A percentile compares a stretch with the other conserved stretches of the same genome.
Conservation (phyloP, 2,329 filamentous ascomycete species). For the Claviceps humidiphila region DNA sequence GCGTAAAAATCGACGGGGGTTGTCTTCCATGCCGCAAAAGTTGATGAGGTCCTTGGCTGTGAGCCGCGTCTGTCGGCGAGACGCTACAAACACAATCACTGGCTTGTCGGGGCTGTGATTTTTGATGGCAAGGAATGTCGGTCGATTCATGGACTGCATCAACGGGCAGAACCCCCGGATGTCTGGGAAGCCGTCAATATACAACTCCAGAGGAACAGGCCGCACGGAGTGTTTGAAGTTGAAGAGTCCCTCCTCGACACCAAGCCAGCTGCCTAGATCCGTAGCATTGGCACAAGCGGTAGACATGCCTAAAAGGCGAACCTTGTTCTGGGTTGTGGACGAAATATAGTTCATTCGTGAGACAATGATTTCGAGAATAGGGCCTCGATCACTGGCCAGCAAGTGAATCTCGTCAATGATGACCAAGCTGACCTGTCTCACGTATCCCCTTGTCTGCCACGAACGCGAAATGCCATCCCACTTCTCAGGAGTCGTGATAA, state of each 20-base stretch:
- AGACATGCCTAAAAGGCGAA: slow-evolving; percentile 94
- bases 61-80: slow-evolving; percentile 81
- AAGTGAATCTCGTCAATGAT: slow-evolving; percentile 98
- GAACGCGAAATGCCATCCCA: slow-evolving; percentile 99
- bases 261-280: slow-evolving; percentile 91
- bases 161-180: slow-evolving; percentile 89
- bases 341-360: slow-evolving; percentile 97
- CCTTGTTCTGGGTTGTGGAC: slow-evolving; percentile 76
- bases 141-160: slow-evolving; percentile 99
- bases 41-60: slow-evolving; percentile 96
- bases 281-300: slow-evolving; percentile 93
- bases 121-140: slow-evolving; percentile 92
- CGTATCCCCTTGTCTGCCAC: slow-evolving; percentile 96
- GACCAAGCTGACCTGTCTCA: slow-evolving; percentile 85
- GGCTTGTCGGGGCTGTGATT: slow-evolving; percentile 92
- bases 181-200: slow-evolving; percentile 94
- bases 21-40: slow-evolving; percentile 95
- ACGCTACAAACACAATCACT: slow-evolving; percentile 96
- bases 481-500: slow-evolving; percentile 98
- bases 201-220: slow-evolving; percentile 89
- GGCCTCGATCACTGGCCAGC: slow-evolving; percentile 88
- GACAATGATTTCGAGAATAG: slow-evolving; percentile 95
- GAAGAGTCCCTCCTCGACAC: slow-evolving; percentile 89
- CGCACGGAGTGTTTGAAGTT: slow-evolving; percentile 97
- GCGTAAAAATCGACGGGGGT: slow-evolving; percentile 79